Conservation (phyloP, 1,284 basidiomycete species). For the Ceratobasidium sp. region DNA sequence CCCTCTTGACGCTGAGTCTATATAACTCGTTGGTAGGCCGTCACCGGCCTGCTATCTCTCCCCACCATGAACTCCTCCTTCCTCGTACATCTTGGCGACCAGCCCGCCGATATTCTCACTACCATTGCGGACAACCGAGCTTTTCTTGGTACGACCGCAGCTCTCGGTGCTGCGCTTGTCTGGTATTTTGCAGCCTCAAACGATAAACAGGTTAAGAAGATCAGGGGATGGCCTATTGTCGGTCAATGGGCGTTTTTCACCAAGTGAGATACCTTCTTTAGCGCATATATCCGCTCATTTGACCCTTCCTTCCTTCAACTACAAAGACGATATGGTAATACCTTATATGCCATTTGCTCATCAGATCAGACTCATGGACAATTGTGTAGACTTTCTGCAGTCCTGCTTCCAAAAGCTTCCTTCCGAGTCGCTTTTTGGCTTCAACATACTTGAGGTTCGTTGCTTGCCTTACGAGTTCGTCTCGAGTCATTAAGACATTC, state of each 20-base stretch:
- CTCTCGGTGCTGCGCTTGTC: conserved; percentile 7
- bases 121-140: not conserved
- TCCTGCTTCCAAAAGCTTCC: conserved; percentile 2
- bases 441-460: conserved; percentile 21
- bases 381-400: conserved; percentile 7
- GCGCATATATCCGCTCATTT: not conserved
- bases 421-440: conserved; percentile 4
- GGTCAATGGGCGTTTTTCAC: conserved; percentile 35
- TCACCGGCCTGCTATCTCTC: not conserved
- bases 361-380: not conserved
- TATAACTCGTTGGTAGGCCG: not conserved
- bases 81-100: not conserved
- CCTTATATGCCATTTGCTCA: not conserved
- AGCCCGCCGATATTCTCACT: not conserved
- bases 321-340: conserved; percentile 21
- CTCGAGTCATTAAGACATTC: too few relatives aligned
- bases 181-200: conserved; percentile 9
- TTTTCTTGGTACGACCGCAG: conserved; percentile 5
- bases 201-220: conserved; percentile 2
- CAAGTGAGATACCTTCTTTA: not conserved
- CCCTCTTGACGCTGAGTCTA: not conserved
- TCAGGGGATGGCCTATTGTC: conserved; percentile 25
- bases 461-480: not conserved
- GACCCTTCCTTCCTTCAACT: not conserved
- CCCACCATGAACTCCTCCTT: conserved; percentile 20